Base-by-base conservation (phyloP, 176 grass and related monocot genomes). In the Musa beccarii region DNA sequence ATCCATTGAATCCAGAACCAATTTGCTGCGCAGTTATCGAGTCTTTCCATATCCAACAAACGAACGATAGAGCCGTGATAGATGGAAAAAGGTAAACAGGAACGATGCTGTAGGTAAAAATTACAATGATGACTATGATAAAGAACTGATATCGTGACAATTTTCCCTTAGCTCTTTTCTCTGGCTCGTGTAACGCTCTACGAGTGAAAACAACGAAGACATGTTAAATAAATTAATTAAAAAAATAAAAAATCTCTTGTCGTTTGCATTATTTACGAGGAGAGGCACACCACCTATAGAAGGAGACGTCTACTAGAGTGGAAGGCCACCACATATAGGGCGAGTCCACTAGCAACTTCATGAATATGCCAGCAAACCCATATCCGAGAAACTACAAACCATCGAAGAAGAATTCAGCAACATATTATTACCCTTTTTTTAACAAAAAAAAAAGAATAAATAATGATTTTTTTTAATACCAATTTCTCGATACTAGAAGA, bases 71-170 rank as follows among this genome's bases (percentile, higher is more conserved):
- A 49, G 66, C 66, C 4, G 65, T 72, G 12, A 78, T 34, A 9
- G 52, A 71, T 9, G 51, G 63, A 26, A 83, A 83, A 28, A 83
- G 34, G 29, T 68, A 68, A 17, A 12, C 4, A 8, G 28, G 66
- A 17, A 68, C 10, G 5, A 68, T 68, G 5, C 28, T 14, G 5
- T 68, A 68, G 1, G 66, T 13, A 17, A 68, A 68, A 49, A 2
- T 83, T 16, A 10, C 26, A 8, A 54, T 15, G 15, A 14, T 9
- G 8, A 54, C 67, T 16, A 83, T 53, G 16, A 72, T 15, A 8
- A 84, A 84, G 49, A 84, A 84, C 15, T 84, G 82, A 10, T 61
- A 52, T 15, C 57, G 70, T 4, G 82, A 62, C 28, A 79, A 49
- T 16, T 49, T 20, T 73, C 75, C 82, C 12, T 64, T 79, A 0